Conservation (phyloP, 2,329 filamentous ascomycete species). For the Verticillium zaregamsianum region DNA sequence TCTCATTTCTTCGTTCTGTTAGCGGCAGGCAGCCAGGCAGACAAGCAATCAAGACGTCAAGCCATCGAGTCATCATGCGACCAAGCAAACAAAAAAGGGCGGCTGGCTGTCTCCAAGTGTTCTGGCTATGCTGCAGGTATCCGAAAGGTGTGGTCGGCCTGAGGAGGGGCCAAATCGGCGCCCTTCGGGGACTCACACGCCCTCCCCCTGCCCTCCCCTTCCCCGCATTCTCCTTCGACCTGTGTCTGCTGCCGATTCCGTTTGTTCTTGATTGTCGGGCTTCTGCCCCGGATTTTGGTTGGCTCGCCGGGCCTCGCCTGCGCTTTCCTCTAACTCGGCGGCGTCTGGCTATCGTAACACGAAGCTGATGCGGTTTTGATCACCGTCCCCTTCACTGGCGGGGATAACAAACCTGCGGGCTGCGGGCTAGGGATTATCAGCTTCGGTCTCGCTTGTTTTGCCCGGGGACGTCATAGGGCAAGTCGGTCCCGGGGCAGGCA, state of each 20-base stretch:
- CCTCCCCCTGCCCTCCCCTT: neutral
- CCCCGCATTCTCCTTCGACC: neutral
- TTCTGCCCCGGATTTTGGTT: neutral
- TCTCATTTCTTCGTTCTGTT: too few relatives aligned
- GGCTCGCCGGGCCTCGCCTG: neutral
- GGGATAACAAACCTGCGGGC: neutral
- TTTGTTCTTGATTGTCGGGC: neutral
- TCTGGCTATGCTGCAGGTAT: too few relatives aligned
- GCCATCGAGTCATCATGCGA: neutral
- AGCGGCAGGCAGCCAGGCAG: too few relatives aligned
- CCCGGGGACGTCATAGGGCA: neutral
- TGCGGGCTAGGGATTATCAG: neutral
- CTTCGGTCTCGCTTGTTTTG: neutral
- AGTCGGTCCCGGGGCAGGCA: neutral
- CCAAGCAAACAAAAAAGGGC: neutral
- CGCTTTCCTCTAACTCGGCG: neutral
- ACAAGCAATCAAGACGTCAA: too few relatives aligned
- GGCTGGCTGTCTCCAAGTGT: too few relatives aligned
- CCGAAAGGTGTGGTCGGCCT: too few relatives aligned
- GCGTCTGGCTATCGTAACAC: neutral
- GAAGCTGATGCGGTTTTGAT: neutral
- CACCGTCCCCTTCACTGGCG: neutral
- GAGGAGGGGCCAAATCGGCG: too few relatives aligned
- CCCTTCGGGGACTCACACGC: neutral
- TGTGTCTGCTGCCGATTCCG: neutral